phyloP scores from a whole-genome alignment of 306 rosid genomes.

The Medicago arabica region DNA sequence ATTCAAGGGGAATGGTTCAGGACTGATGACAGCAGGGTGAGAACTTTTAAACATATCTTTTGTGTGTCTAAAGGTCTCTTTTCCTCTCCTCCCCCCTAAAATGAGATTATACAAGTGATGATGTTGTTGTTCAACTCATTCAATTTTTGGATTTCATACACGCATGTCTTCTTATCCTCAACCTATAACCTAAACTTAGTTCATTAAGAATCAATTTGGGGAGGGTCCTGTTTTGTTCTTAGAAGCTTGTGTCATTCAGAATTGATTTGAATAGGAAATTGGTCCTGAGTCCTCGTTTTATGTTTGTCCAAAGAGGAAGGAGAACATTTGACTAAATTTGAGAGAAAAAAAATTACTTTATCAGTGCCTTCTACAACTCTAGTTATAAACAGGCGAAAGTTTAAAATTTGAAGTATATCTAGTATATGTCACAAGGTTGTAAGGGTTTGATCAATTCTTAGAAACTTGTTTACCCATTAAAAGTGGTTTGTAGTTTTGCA shows the following conservation, averaged over 20 bases:
- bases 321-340: background rate
- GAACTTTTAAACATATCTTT: slow-evolving; percentile 20
- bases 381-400: background rate
- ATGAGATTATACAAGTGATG: slow-evolving; percentile 2
- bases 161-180: background rate
- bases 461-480: too few species aligned
- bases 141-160: background rate
- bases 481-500: too few species aligned
- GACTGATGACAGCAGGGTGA: slow-evolving; percentile 74
- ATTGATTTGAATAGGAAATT: slow-evolving; percentile 8
- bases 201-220: too few species aligned
- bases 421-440: background rate
- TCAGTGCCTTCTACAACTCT: background rate
- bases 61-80: background rate
- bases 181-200: too few species aligned
- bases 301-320: background rate
- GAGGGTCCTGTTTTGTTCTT: too few species aligned
- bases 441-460: too few species aligned
- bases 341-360: background rate
- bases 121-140: background rate
- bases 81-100: slow-evolving; percentile 9
- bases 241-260: background rate
- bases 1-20: slow-evolving; percentile 68
- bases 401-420: background rate
- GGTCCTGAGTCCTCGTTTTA: slow-evolving; percentile 4